These are phyloP conservation scores for Heritiera fomes DNA, from an alignment of 345 rosid genomes.

Conservation along the genomic window DNA sequence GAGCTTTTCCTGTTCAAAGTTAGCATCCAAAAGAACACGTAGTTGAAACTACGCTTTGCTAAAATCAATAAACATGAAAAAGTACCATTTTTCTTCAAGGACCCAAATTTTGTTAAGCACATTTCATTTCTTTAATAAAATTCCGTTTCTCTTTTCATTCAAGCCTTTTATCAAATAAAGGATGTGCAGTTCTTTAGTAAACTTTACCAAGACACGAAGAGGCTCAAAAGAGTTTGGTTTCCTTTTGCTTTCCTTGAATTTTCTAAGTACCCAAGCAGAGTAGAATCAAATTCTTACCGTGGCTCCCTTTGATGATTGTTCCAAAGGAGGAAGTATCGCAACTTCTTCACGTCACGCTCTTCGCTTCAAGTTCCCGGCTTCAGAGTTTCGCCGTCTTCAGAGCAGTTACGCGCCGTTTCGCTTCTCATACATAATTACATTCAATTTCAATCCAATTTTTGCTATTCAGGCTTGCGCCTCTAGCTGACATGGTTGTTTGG, in stretches of 20 bases:
- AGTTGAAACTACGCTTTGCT: background rate
- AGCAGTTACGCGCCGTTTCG: background rate
- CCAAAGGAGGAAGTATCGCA: background rate
- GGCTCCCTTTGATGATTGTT: background rate
- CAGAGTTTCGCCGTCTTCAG: background rate
- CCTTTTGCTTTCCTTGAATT: background rate
- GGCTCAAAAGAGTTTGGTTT: background rate
- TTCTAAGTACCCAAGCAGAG: background rate
- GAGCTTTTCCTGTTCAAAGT: background rate
- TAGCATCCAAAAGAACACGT: background rate
- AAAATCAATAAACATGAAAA: background rate
- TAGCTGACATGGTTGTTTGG: background rate
- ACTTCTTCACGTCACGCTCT: constrained; percentile 3
- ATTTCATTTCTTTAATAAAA: background rate
- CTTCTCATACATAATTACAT: background rate
- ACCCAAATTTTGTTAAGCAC: constrained; percentile 1
- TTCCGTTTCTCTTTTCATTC: background rate
- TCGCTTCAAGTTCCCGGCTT: constrained; percentile 8
- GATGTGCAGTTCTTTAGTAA: background rate
- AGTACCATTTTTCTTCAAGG: background rate
- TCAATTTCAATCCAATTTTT: background rate
- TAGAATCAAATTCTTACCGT: background rate
- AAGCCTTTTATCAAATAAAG: background rate
- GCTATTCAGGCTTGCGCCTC: background rate
- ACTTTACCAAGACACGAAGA: background rate